Base-by-base conservation (phyloP, 2,329 filamentous ascomycete species). In the Fusarium illudens region DNA sequence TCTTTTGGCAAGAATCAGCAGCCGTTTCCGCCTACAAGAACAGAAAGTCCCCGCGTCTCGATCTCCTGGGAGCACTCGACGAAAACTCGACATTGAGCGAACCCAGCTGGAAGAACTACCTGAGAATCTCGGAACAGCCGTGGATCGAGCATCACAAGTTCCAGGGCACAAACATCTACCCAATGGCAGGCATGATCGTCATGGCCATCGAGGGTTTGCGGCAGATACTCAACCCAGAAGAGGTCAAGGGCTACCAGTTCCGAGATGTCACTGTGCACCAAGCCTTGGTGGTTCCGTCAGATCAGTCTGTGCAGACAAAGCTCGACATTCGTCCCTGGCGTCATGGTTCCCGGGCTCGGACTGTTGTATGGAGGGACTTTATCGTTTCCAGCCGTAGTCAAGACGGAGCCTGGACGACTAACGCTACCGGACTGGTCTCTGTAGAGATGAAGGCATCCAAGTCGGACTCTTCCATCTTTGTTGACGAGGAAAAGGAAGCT, bases 181-280 rank as follows among this genome's bases (percentile, higher is more conserved):
- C 56, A 4, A 58, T 52, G 56, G 56, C 56, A 20, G 56, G 46
- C 2, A 34, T 58, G 46, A 53, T 59, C 25, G 49, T 59, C 29
- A 52, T 59, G 49, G 48, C 48, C 3, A 53, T 59, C 9, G 56
- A 59, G 15, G 56, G 48, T 6, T n/a, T 49, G 6, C 29, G 37
- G 4, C 56, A 59, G 32, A 19, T 37, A 37, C 17, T 37, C 34
- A 37, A 13, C 34, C 34, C 17, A 12, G 17, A 10, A 4, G 34
- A 37, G 17, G 34, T 7, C 34, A 19, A 37, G 33, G 50, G 50
- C 22, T 53, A 37, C 20, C 50, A 53, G 15, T 25, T 46, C 22
- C 42, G 42, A 15, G 42, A 46, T 46, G 42, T 46, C 15, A 46
- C 20, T 6, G 22, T 46, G 1, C 42, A 25, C 8, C 20, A 25